Evolutionary conservation across 345 rosid genomes (phyloP), one percentile per base, ranked within the genome.

Genomic region (Arabis alpina): DNA sequence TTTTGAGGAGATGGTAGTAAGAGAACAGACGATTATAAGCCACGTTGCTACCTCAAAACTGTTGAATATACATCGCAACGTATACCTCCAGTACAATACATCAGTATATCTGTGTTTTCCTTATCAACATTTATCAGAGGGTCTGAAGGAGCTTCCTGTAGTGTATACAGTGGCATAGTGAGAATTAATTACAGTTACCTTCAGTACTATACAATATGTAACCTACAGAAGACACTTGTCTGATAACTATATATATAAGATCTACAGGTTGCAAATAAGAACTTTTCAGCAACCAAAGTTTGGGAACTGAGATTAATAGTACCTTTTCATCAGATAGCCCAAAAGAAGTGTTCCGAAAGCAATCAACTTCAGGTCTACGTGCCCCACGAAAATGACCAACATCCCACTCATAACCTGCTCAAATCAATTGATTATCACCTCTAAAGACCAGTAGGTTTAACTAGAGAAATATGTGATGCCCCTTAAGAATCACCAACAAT

Each of bases 71-170:
- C 94, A 68, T 93, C 97, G 30, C 98, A 91, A n/a, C 94, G 97
- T 43, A 91, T 91, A 52, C 98, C 98, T 13, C 98, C 97, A 1
- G 98, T 93, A 62, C 98, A 91, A 54, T 93, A 93, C 97, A 93
- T 93, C 66, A 91, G 72, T 61, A 93, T 71, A 68, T 88, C 82
- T 62, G 91, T 83, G 36, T 84, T 85, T 25, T 86, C 89, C 81
- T 86, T 87, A 71, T 93, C 84, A 67, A 80, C 86, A 59, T 83
- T 73, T 60, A 85, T 82, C 72, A 93, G 78, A 72, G 92, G 96
- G 81, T 93, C 96, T 24, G 82, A 81, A 74, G 80, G 66, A 67
- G 75, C 42, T 53, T 66, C 86, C 98, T 90, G 81, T 61, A 75
- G 34, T 8, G 41, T 43, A 39, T 13, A 74, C 2, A 5, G 6